Percentiles rank a stretch among this genome's conserved stretches.
These are phyloP conservation scores for Scleroderma bovista DNA, from an alignment of 768 basidiomycete genomes.

Conservation along the genomic window DNA sequence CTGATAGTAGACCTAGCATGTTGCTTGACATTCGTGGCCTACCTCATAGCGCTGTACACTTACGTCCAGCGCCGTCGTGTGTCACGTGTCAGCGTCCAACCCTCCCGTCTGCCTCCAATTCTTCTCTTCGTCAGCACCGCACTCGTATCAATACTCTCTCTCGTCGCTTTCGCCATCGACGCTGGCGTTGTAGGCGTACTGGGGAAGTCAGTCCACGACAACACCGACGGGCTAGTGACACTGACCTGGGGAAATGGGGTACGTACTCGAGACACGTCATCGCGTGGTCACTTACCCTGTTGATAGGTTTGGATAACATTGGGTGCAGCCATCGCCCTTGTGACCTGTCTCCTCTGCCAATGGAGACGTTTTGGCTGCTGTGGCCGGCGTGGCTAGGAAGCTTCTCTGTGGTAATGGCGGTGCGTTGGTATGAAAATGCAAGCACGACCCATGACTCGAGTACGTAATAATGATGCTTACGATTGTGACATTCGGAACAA, in stretches of 20 bases:
- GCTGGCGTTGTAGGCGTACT: constrained; percentile 43
- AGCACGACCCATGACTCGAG: background rate
- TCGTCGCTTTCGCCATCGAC: constrained; percentile 50
- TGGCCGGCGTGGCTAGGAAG: background rate
- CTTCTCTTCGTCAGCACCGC: constrained; percentile 24
- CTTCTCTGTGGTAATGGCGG: background rate
- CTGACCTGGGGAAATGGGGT: constrained; percentile 44
- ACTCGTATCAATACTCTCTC: constrained; percentile 37
- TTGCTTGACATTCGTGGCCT: constrained; percentile 45
- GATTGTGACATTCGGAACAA: too few species aligned
- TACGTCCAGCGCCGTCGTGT: background rate
- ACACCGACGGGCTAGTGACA: constrained; percentile 35
- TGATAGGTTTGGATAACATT: constrained; percentile 51
- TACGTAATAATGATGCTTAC: too few species aligned
- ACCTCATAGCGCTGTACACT: constrained; percentile 13
- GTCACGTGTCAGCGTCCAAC: background rate
- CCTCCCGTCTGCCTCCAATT: constrained; percentile 30
- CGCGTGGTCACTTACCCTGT: background rate
- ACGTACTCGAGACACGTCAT: constrained; percentile 26
- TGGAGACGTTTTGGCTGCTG: constrained; percentile 4
- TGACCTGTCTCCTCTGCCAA: constrained; percentile 17
- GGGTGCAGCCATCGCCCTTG: constrained; percentile 35
- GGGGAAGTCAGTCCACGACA: constrained; percentile 36
- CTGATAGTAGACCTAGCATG: constrained; percentile 30
- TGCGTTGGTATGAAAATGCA: background rate